Conservation (phyloP, 495 filamentous ascomycete genomes). For the Immersiella caudata region DNA sequence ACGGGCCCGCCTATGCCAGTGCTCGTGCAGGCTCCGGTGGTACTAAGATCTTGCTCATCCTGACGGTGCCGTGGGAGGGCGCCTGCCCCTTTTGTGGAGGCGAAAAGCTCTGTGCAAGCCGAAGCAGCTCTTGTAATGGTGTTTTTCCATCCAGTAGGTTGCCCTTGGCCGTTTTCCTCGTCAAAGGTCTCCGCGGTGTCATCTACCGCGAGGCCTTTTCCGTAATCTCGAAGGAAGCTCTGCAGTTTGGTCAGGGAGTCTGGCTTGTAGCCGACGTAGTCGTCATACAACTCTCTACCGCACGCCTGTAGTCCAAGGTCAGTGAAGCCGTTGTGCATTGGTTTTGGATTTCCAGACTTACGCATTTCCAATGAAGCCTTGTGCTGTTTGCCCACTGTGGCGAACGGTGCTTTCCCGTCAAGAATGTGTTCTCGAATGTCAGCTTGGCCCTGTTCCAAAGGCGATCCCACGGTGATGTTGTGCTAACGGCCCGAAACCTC, state of each 20-base stretch:
- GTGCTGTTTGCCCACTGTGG: background rate
- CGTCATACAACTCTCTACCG: slow-evolving; percentile 7
- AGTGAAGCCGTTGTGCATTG: background rate
- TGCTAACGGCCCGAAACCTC: background rate
- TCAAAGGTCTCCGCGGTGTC: slow-evolving; percentile 12
- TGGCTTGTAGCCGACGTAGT: background rate
- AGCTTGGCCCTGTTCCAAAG: background rate
- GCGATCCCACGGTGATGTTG: background rate
- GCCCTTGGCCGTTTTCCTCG: slow-evolving; percentile 1
- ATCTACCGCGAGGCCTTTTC: background rate
- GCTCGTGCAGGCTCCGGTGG: slow-evolving; percentile 16
- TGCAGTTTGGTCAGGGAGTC: background rate
- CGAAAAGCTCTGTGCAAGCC: background rate
- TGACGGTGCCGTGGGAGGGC: slow-evolving; percentile 11
- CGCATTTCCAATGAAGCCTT: slow-evolving; percentile 10
- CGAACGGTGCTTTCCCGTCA: background rate
- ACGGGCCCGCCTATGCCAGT: background rate
- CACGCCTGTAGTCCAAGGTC: slow-evolving; percentile 2
- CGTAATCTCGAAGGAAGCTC: slow-evolving; percentile 5
- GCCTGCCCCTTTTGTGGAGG: slow-evolving; percentile 2
- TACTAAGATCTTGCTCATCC: background rate
- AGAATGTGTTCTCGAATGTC: slow-evolving; percentile 2
- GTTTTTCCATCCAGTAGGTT: slow-evolving; percentile 13
- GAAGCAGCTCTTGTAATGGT: background rate
- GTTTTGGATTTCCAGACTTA: background rate